Evolutionary conservation across 768 basidiomycete species (phyloP).

Genomic region (Symmetrospora coprosmae): DNA sequence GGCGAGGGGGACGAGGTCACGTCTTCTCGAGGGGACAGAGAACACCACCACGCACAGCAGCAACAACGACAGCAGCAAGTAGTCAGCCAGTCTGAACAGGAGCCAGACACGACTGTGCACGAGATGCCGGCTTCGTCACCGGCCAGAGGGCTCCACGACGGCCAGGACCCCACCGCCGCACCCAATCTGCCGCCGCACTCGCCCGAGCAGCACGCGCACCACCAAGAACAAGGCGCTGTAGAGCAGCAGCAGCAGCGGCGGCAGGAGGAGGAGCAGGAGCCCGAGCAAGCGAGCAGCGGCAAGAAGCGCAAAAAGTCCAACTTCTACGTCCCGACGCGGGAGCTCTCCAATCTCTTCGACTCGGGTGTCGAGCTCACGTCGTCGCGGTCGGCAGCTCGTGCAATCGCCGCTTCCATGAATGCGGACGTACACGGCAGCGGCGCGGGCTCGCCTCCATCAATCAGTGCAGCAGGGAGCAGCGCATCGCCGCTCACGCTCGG

Average conservation of each 20-base stretch:
- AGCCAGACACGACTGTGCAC: not conserved
- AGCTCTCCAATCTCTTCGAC: not conserved
- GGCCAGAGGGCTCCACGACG: not conserved
- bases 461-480: not conserved
- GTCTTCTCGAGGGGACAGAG: no score
- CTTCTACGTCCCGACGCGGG: not conserved
- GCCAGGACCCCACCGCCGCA: not conserved
- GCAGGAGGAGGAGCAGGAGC: not conserved
- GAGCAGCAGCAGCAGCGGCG: conserved; percentile 4
- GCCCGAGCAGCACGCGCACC: no score
- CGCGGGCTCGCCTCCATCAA: no score
- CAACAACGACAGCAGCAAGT: not conserved
- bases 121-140: not conserved
- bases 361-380: not conserved
- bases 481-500: not conserved
- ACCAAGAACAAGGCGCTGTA: not conserved
- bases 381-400: not conserved
- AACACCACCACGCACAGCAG: not conserved
- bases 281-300: not conserved
- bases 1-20: no score
- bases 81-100: not conserved
- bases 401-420: not conserved
- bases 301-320: not conserved
- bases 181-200: no score
- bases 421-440: not conserved